These are phyloP conservation scores for Stromatinia cepivora DNA, from an alignment of 2,329 filamentous ascomycete genomes.

Conservation along the genomic window DNA sequence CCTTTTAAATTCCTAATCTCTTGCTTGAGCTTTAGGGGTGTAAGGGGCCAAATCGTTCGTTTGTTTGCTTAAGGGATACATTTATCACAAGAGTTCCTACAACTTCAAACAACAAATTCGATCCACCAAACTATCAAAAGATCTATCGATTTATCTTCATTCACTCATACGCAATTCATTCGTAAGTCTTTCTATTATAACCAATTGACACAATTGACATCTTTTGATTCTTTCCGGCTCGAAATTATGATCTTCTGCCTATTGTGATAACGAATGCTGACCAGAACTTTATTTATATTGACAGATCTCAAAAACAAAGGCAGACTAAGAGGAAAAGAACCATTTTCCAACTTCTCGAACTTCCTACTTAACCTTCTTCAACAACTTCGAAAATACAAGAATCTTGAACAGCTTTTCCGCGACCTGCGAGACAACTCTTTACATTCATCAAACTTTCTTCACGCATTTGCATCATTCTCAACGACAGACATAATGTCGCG, in stretches of 20 bases:
- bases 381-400: not conserved
- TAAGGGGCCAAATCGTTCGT: slow-evolving; percentile 19
- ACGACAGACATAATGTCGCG: slow-evolving; percentile 63
- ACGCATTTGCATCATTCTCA: slow-evolving; percentile 5
- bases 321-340: not conserved
- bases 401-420: not conserved
- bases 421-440: not conserved
- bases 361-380: not conserved
- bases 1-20: slow-evolving; percentile 11
- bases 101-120: not conserved
- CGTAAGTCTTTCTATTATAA: slow-evolving; percentile 3
- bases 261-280: slow-evolving; percentile 27
- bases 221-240: not conserved
- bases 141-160: not conserved
- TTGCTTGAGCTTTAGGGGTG: not conserved
- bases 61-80: slow-evolving; percentile 10
- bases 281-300: slow-evolving; percentile 25
- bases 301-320: slow-evolving; percentile 33
- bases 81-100: not conserved
- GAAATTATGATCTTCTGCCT: slow-evolving; percentile 2
- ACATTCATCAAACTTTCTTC: slow-evolving; percentile 2
- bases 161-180: not conserved
- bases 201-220: not conserved
- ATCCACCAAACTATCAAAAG: not conserved
- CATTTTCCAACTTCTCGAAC: not conserved